phyloP scores from a whole-genome alignment of 805 yeast species.

The Ogataea zsoltii region DNA sequence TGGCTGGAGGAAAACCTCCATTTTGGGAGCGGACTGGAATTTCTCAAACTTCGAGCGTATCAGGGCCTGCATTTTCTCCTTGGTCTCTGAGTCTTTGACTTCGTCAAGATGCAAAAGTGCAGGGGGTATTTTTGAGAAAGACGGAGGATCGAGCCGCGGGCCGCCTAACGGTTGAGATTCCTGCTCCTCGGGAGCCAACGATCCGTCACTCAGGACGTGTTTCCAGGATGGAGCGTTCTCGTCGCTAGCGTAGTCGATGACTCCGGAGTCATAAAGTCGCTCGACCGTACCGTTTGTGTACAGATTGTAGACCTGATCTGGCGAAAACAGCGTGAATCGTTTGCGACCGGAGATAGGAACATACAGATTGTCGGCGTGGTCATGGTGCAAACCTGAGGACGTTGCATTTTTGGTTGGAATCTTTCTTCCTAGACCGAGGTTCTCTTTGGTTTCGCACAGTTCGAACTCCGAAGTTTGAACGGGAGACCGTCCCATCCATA shows the following conservation, averaged over 20 bases:
- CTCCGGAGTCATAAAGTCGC: slow-evolving; percentile 57
- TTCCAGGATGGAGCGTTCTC: slow-evolving; percentile 64
- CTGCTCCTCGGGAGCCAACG: slow-evolving; percentile 49
- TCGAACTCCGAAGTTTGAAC: slow-evolving; percentile 1
- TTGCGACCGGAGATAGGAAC: slow-evolving; percentile 60
- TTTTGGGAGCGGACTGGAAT: slow-evolving; percentile 41
- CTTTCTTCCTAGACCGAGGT: slow-evolving; percentile 51
- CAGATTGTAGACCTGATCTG: slow-evolving; percentile 57
- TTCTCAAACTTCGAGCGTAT: slow-evolving; percentile 51
- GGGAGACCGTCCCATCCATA: slow-evolving; percentile 63
- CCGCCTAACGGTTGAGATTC: too few relatives aligned
- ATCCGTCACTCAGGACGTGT: slow-evolving; percentile 61
- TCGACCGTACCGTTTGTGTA: slow-evolving; percentile 66
- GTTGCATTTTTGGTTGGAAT: slow-evolving; percentile 52
- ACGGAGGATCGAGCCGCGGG: slow-evolving; percentile 56
- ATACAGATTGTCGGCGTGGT: slow-evolving; percentile 76
- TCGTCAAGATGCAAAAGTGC: slow-evolving; percentile 60
- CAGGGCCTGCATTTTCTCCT: slow-evolving; percentile 33
- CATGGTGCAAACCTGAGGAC: slow-evolving; percentile 78
- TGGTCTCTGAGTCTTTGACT: slow-evolving; percentile 33
- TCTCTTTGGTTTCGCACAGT: slow-evolving; percentile 21
- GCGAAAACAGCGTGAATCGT: slow-evolving; percentile 67
- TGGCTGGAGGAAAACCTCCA: slow-evolving; percentile 51
- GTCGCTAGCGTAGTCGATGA: slow-evolving; percentile 61
- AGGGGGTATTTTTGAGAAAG: slow-evolving; percentile 67